Evolutionary conservation across 192 early-diverging fungal genomes (phyloP).

Genomic region (Coemansia sp.): DNA sequence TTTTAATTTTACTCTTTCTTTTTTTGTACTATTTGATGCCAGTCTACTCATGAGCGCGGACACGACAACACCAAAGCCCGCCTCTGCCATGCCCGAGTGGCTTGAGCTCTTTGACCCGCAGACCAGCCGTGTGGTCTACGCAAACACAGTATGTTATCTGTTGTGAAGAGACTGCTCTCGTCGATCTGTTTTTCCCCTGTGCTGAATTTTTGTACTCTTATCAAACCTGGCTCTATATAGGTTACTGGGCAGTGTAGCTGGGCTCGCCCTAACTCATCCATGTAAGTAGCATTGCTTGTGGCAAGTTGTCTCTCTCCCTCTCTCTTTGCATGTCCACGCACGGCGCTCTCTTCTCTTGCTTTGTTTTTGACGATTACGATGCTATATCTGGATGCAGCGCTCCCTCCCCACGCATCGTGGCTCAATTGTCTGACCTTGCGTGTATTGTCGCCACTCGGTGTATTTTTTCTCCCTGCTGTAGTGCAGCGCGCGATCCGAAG

Average conservation of each 20-base stretch:
- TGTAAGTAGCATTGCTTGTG: conserved; percentile 34
- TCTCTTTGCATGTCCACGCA: not conserved
- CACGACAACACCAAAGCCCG: conserved; percentile 17
- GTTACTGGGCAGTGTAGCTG: conserved; percentile 80
- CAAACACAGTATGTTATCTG: conserved; percentile 62
- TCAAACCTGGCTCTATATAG: conserved; percentile 34
- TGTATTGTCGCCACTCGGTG: conserved; percentile 1
- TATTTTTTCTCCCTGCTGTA: conserved; percentile 35
- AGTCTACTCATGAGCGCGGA: conserved; percentile 24
- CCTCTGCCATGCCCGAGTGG: conserved; percentile 55
- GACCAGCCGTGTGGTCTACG: conserved; percentile 66
- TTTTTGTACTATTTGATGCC: conserved; percentile 23
- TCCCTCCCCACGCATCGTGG: conserved; percentile 5
- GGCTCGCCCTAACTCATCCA: conserved; percentile 41
- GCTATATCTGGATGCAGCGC: conserved; percentile 2
- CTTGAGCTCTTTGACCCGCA: conserved; percentile 72
- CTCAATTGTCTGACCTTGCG: conserved; percentile 1
- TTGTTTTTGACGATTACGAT: conserved; percentile 1
- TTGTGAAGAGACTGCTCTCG: not conserved
- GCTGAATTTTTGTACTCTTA: not conserved
- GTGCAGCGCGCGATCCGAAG: conserved; percentile 69
- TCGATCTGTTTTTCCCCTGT: not conserved
- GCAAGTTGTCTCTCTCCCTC: not conserved
- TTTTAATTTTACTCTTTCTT: conserved; percentile 16
- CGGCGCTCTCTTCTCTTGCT: conserved; percentile 3